A percentile compares a stretch with the other conserved stretches of the same genome.
These are phyloP conservation scores for Thalassiosira exigua DNA, from an alignment of 352 stramenopile species.

Conservation along the genomic window DNA sequence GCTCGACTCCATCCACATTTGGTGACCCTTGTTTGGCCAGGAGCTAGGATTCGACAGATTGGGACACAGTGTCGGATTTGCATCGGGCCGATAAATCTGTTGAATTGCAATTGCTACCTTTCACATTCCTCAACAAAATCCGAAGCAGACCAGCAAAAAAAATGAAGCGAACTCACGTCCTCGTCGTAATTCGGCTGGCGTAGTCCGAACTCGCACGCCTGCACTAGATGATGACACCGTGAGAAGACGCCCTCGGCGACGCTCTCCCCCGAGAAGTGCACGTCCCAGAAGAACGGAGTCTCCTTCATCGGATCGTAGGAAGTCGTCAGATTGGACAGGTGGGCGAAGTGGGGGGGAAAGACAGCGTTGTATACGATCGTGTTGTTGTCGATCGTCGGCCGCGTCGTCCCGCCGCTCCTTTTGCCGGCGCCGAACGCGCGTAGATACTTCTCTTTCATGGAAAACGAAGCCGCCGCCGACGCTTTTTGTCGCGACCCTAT, in stretches of 20 bases:
- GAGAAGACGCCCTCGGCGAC: slow-evolving; percentile 53
- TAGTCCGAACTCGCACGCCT: slow-evolving; percentile 55
- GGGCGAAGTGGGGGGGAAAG: slow-evolving; percentile 20
- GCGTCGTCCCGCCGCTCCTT: not conserved
- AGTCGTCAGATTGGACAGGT: slow-evolving; percentile 43
- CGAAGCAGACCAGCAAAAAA: too few species aligned
- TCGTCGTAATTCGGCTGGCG: slow-evolving; percentile 54
- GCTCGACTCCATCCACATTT: too few species aligned
- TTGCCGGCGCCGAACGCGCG: not conserved
- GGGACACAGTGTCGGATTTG: too few species aligned
- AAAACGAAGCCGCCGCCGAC: not conserved
- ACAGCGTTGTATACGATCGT: not conserved
- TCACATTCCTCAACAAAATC: too few species aligned
- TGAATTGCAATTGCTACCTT: too few species aligned
- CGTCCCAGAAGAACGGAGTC: slow-evolving; percentile 66
- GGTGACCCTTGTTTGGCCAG: too few species aligned
- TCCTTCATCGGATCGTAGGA: slow-evolving; percentile 44
- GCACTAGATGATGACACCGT: slow-evolving; percentile 47
- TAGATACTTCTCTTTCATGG: slow-evolving; percentile 10
- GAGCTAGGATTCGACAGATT: too few species aligned
- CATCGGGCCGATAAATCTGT: too few species aligned
- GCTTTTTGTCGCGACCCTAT: not conserved
- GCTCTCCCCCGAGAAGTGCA: slow-evolving; percentile 63
- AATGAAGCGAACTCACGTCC: slow-evolving; percentile 49
- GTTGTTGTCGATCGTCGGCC: not conserved